phyloP scores from a whole-genome alignment of 805 yeast species.

The Teunomyces funiuensis region DNA sequence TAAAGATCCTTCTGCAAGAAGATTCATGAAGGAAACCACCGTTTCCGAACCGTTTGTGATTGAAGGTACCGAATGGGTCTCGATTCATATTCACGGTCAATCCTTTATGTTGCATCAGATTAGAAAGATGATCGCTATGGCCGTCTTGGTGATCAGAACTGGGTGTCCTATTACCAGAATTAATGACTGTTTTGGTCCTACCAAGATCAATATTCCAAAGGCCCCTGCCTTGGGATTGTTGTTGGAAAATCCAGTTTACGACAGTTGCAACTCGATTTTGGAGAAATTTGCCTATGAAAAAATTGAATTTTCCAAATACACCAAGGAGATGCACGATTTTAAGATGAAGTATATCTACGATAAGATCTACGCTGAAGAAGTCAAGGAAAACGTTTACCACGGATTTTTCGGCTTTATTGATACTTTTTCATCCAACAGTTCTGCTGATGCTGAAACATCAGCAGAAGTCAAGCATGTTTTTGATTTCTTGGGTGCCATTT shows the following conservation, averaged over 20 bases:
- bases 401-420: conserved; percentile 92
- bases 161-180: conserved; percentile 82
- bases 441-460: conserved; percentile 21
- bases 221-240: conserved; percentile 95
- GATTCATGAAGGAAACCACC: conserved; percentile 76
- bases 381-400: conserved; percentile 79
- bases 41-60: conserved; percentile 90
- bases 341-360: conserved; percentile 88
- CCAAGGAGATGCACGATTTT: conserved; percentile 75
- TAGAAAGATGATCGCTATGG: conserved; percentile 97
- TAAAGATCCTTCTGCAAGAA: conserved; percentile 80
- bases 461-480: conserved; percentile 59
- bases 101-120: conserved; percentile 98
- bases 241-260: conserved; percentile 89
- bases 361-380: conserved; percentile 88
- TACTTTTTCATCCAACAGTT: conserved; percentile 48
- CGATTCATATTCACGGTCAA: conserved; percentile 96
- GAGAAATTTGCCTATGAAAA: conserved; percentile 75
- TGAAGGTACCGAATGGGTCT: conserved; percentile 93
- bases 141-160: conserved; percentile 78
- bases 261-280: conserved; percentile 72
- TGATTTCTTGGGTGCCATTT: conserved; percentile 53
- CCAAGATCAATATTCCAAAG: conserved; percentile 86
- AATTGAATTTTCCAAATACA: conserved; percentile 65
- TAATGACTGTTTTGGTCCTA: conserved; percentile 68